phyloP scores from a whole-genome alignment of 441 rosid genomes.

The Adansonia madagascariensis region DNA sequence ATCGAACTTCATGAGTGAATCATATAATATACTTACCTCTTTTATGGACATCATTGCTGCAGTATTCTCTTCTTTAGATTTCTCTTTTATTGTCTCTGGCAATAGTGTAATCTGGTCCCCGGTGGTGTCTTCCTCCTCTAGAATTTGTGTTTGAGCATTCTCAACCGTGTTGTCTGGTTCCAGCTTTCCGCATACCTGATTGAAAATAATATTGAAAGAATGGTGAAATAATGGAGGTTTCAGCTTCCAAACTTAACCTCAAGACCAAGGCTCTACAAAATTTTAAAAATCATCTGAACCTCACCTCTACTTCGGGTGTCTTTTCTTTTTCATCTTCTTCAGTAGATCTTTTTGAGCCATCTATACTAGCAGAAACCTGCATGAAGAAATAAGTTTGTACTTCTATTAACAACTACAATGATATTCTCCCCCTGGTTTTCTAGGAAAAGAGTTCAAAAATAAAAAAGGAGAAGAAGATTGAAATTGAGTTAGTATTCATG shows the following conservation, averaged over 20 bases:
- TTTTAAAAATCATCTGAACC: background rate
- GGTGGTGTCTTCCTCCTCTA: background rate
- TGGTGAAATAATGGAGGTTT: background rate
- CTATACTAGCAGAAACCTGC: slow-evolving; percentile 10
- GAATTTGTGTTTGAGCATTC: slow-evolving; percentile 2
- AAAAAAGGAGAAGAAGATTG: background rate
- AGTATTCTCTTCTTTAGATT: slow-evolving; percentile 16
- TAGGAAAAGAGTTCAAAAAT: background rate
- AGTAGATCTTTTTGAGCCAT: background rate
- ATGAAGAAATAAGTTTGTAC: background rate
- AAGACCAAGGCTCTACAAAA: background rate
- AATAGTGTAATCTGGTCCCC: background rate
- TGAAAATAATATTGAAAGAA: background rate
- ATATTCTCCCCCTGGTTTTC: background rate
- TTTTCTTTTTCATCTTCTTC: slow-evolving; percentile 15
- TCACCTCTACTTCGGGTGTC: slow-evolving; percentile 16
- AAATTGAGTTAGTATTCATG: slow-evolving; percentile 5
- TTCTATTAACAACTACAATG: background rate
- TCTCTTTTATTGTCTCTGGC: background rate
- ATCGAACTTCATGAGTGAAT: background rate
- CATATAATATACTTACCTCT: slow-evolving; percentile 6
- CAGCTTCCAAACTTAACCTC: background rate
- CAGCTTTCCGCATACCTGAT: slow-evolving; percentile 8
- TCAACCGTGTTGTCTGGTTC: background rate
- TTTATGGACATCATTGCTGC: background rate